Base-by-base conservation (phyloP, 805 yeast species). In the Ogataea paradorogensis region DNA sequence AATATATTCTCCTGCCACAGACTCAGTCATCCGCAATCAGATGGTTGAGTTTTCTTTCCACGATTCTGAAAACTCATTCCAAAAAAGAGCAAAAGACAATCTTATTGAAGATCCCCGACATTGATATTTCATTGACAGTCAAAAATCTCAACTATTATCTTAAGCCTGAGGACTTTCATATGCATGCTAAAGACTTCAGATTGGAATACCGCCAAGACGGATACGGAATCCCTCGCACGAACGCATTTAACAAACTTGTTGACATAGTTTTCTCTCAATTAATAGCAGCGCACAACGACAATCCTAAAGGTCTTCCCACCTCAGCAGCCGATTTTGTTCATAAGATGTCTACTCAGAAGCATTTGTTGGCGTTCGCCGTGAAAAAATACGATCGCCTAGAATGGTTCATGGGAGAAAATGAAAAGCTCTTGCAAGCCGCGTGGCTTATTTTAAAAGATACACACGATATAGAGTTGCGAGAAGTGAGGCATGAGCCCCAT, bases 371-470 rank as follows among this genome's bases (percentile, higher is more conserved):
- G 56, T 55, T 73, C 55, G 81, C 74, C 50, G 80, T 82, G 70
- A 78, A 78, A 43, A 66, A 75, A 38, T 85, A 82, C 56, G 96
- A 89, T 59, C 65, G 90, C 30, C 55, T 89, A 7, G 93, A 87
- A 50, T 82, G 88, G 87, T 53, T 76, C 8, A 61, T 71, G 38
- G 78, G 74, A 13, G 66, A 69, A 15, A 62, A 61, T 26, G 67
- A 70, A 30, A 55, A 65, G 15, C 54, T 73, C 6, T 42, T 79
- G 13, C 66, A 66, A 21, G 67, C 73, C 8, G 61, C 67, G 3
- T 67, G 73, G 66, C 67, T 66, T 6, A 66, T 70, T 7, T 65
- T 69, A 56, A 57, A 52, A 45, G 59, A 56, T 42, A 68, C 74
- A 8, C 78, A 76, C 52, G 69, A 66, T 28, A 55, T 89, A n/a